Evolutionary conservation across 495 filamentous ascomycete genomes (phyloP).

Genomic region (Tuber microsphaerosporum): DNA sequence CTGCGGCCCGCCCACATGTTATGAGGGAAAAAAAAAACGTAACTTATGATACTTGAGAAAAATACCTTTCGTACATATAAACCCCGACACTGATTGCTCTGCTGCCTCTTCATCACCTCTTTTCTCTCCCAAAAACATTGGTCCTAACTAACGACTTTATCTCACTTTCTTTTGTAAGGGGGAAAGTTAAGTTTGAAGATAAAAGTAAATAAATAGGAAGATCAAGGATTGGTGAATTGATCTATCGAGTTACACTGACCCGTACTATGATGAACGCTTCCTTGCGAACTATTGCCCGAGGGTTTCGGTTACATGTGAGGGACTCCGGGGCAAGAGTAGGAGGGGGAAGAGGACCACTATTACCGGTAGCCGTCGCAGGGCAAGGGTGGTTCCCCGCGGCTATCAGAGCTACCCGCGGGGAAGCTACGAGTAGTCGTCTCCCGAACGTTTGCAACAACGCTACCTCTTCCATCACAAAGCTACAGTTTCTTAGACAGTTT

Average conservation of each 20-base stretch:
- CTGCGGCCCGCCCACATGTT: background rate
- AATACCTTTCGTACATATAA: background rate
- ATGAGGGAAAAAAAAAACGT: too few relatives aligned
- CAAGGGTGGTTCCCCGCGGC: conserved; percentile 20
- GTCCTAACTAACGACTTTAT: background rate
- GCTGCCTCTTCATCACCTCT: background rate
- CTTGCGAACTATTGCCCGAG: background rate
- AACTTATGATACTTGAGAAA: background rate
- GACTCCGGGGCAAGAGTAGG: background rate
- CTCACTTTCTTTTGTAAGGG: background rate
- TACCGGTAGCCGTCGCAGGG: background rate
- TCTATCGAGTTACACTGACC: background rate
- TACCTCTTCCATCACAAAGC: conserved; percentile 7
- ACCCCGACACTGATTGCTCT: background rate
- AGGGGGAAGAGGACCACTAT: background rate
- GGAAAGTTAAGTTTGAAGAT: background rate
- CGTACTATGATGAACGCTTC: background rate
- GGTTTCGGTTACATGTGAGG: background rate
- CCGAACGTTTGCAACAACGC: conserved; percentile 13
- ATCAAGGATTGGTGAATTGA: background rate
- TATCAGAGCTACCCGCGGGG: background rate
- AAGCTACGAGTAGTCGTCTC: background rate
- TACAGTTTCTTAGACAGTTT: conserved; percentile 17
- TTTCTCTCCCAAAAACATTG: background rate
- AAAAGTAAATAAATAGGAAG: background rate